Conservation (phyloP, 2,329 filamentous ascomycete species). For the Arthrobotrys sphaeroides region DNA sequence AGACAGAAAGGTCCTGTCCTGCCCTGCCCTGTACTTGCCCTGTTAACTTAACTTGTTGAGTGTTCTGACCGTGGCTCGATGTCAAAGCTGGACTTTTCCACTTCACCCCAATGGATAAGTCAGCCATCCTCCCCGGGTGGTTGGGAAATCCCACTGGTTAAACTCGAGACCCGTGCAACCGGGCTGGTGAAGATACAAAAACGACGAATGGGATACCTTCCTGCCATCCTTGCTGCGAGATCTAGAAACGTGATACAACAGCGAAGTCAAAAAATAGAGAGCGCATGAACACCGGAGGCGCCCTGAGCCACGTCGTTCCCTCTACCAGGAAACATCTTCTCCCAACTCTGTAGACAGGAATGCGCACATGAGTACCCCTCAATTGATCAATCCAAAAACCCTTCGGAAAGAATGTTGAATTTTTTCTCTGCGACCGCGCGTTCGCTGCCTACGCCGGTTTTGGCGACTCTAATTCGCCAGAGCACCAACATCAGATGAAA, state of each 20-base stretch:
- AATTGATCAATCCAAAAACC: neutral
- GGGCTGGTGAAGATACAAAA: neutral
- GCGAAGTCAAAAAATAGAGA: neutral
- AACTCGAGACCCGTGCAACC: neutral
- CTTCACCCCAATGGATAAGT: no score
- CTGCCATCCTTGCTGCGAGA: neutral
- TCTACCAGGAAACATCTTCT: neutral
- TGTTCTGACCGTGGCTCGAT: no score
- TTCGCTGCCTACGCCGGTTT: neutral
- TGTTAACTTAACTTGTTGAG: no score
- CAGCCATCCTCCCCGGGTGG: neutral
- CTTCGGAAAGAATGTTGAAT: neutral
- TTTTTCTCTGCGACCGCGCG: neutral
- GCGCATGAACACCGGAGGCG: slow-evolving; percentile 20
- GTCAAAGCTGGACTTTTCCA: neutral
- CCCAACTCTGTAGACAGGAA: neutral
- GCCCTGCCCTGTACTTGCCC: neutral
- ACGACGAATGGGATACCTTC: slow-evolving; percentile 19
- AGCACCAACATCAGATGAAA: slow-evolving; percentile 5
- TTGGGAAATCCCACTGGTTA: neutral
- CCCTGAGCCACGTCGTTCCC: slow-evolving; percentile 12
- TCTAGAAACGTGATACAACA: slow-evolving; percentile 35
- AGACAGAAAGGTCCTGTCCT: neutral
- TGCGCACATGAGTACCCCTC: neutral
- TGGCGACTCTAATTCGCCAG: neutral